Percentiles rank a stretch among this genome's conserved stretches.
These are phyloP conservation scores for Sphaerostilbella broomeana DNA, from an alignment of 2,329 filamentous ascomycete species.

Conservation along the genomic window DNA sequence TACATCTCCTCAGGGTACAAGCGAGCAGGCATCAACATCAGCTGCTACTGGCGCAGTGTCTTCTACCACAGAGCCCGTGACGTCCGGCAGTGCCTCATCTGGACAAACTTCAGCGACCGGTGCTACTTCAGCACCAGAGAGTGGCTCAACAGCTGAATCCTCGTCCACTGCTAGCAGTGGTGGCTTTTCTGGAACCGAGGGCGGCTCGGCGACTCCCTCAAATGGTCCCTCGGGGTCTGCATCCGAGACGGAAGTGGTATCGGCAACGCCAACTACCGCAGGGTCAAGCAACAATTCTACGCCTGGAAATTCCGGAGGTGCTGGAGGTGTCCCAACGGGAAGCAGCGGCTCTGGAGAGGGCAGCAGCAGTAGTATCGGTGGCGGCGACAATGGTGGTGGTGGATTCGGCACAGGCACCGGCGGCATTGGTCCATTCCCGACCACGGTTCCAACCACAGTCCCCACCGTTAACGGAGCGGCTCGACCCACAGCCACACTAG, in stretches of 20 bases:
- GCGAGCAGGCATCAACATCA: too few species aligned
- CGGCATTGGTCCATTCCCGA: too few species aligned
- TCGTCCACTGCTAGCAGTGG: conserved; percentile 1
- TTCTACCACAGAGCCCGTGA: too few species aligned
- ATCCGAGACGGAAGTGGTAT: too few species aligned
- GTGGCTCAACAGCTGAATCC: conserved; percentile 1
- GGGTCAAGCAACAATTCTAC: background rate
- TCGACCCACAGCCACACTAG: too few species aligned
- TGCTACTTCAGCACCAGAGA: background rate
- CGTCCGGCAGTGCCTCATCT: background rate
- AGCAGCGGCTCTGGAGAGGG: background rate
- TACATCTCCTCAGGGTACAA: background rate
- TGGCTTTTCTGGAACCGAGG: conserved; percentile 2
- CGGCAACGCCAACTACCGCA: too few species aligned
- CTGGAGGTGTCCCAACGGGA: background rate
- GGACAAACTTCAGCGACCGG: conserved; percentile 3
- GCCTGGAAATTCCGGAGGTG: conserved; percentile 1
- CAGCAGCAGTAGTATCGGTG: background rate
- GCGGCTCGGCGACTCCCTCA: background rate
- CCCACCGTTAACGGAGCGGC: too few species aligned
- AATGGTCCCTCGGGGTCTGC: background rate
- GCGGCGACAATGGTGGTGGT: background rate
- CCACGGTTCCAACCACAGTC: too few species aligned
- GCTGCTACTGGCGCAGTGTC: too few species aligned
- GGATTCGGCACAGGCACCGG: background rate